phyloP scores from a whole-genome alignment of 1,284 basidiomycete genomes.

The Lentinula novae-zelandiae region DNA sequence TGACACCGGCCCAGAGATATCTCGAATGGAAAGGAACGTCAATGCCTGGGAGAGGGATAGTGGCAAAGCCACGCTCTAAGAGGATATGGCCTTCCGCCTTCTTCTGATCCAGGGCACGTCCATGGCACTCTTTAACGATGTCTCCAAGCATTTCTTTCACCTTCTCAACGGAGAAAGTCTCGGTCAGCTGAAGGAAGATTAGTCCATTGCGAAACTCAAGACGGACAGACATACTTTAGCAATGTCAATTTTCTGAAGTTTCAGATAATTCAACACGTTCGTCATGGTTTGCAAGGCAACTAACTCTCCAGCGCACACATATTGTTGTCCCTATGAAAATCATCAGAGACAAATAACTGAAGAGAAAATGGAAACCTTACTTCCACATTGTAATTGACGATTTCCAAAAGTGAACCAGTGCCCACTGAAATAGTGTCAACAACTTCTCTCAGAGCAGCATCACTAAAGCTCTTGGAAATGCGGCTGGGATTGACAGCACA shows the following conservation, averaged over 20 bases:
- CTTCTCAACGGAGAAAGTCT: constrained; percentile 80
- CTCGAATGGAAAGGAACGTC: constrained; percentile 99
- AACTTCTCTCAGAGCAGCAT: constrained; percentile 90
- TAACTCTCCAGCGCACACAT: constrained; percentile 96
- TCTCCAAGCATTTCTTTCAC: constrained; percentile 91
- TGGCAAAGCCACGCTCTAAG: constrained; percentile 94
- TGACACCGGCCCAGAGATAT: constrained; percentile 97
- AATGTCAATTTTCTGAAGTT: constrained; percentile 96
- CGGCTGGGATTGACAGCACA: constrained; percentile 97
- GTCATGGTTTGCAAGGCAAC: constrained; percentile 91
- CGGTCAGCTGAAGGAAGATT: constrained; percentile 59
- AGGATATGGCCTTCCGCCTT: constrained; percentile 87
- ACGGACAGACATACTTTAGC: constrained; percentile 60
- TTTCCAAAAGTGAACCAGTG: constrained; percentile 85
- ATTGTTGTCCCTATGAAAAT: constrained; percentile 81
- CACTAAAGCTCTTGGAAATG: constrained; percentile 91
- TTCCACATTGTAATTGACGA: constrained; percentile 98
- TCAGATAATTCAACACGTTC: constrained; percentile 95
- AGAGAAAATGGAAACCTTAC: constrained; percentile 35
- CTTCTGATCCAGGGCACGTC: constrained; percentile 77
- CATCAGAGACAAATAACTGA: constrained; percentile 4
- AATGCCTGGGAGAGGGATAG: constrained; percentile 94
- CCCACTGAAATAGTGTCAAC: constrained; percentile 83
- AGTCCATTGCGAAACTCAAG: constrained; percentile 7
- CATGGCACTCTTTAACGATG: constrained; percentile 84